Conservation (phyloP, 2,329 filamentous ascomycete genomes). For the Pyrenophora tritici-repentis region DNA sequence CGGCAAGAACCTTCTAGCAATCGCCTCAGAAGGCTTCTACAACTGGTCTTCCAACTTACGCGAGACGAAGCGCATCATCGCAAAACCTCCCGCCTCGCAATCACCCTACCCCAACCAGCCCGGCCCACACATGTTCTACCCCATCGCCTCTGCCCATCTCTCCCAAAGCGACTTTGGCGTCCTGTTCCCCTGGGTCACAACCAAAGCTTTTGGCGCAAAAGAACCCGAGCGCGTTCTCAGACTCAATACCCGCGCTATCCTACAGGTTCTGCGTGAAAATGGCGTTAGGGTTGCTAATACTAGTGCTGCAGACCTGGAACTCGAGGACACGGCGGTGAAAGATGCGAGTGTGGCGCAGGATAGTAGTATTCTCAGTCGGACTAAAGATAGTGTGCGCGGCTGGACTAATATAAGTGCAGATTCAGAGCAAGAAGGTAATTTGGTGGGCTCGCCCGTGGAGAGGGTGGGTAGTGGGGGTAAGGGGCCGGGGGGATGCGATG, state of each 20-base stretch:
- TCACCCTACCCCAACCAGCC: conserved; percentile 46
- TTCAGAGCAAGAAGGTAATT: background rate
- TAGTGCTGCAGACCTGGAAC: conserved; percentile 48
- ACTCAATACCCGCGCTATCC: conserved; percentile 79
- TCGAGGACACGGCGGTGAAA: conserved; percentile 28
- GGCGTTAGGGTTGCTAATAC: conserved; percentile 51
- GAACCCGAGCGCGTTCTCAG: conserved; percentile 78
- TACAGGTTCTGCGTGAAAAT: conserved; percentile 68
- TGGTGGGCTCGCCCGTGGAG: conserved; percentile 13
- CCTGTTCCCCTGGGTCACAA: conserved; percentile 71
- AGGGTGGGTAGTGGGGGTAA: conserved; percentile 9
- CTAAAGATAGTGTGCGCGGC: conserved; percentile 36
- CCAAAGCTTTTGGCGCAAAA: conserved; percentile 60
- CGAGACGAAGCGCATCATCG: conserved; percentile 69
- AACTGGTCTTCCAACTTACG: conserved; percentile 77
- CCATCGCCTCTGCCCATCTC: conserved; percentile 74
- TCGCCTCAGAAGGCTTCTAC: conserved; percentile 78
- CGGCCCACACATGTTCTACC: conserved; percentile 74
- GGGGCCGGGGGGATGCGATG: conserved; percentile 34
- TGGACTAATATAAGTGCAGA: conserved; percentile 40
- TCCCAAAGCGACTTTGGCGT: conserved; percentile 84
- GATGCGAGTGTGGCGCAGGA: conserved; percentile 30
- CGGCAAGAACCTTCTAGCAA: conserved; percentile 65
- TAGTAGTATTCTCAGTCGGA: conserved; percentile 37
- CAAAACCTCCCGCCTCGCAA: conserved; percentile 58